Evolutionary conservation across 495 filamentous ascomycete genomes (phyloP).

Genomic region (Podospora fimiseda): DNA sequence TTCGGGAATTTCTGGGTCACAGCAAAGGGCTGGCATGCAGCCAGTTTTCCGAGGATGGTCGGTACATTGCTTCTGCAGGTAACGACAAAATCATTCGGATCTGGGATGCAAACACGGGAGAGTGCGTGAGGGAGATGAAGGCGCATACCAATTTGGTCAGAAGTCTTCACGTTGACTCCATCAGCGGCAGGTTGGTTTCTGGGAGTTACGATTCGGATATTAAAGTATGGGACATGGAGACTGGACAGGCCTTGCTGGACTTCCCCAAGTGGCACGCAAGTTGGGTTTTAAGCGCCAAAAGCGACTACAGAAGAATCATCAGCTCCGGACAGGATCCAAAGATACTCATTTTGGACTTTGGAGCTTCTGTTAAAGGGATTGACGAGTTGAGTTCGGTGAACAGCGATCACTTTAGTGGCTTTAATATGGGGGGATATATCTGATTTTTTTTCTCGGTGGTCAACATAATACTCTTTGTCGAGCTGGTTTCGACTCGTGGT

Average conservation of each 20-base stretch:
- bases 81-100: slow-evolving; percentile 92
- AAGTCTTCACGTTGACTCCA: slow-evolving; percentile 77
- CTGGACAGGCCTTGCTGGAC: slow-evolving; percentile 63
- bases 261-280: slow-evolving; percentile 88
- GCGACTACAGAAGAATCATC: slow-evolving; percentile 87
- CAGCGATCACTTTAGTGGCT: neutral
- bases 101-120: slow-evolving; percentile 85
- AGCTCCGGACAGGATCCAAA: slow-evolving; percentile 90
- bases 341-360: slow-evolving; percentile 86
- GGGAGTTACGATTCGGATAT: slow-evolving; percentile 92
- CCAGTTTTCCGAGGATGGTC: slow-evolving; percentile 87
- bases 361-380: slow-evolving; percentile 48
- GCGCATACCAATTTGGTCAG: slow-evolving; percentile 80
- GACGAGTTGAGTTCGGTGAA: slow-evolving; percentile 38
- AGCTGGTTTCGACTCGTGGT: neutral
- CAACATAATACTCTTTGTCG: neutral
- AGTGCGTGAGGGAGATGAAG: slow-evolving; percentile 66
- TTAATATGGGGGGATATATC: slow-evolving; percentile 6
- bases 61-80: slow-evolving; percentile 82
- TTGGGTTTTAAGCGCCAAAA: slow-evolving; percentile 94
- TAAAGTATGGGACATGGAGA: slow-evolving; percentile 80
- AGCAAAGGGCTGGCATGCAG: slow-evolving; percentile 90
- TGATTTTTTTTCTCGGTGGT: neutral
- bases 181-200: slow-evolving; percentile 75
- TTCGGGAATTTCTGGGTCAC: slow-evolving; percentile 82